Conservation (phyloP, 495 filamentous ascomycete genomes). For the Penicillium verhagenii region DNA sequence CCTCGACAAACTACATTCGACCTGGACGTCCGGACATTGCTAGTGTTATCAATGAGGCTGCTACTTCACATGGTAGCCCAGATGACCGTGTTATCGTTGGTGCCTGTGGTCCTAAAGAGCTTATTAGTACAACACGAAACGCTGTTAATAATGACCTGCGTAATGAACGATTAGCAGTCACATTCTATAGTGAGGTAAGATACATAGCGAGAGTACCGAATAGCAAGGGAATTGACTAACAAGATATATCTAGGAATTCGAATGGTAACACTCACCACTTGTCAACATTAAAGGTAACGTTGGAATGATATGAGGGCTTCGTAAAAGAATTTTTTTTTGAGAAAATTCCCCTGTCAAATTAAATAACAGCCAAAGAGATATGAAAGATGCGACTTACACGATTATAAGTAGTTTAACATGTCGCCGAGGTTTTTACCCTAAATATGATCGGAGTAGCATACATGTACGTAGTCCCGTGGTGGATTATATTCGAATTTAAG, state of each 20-base stretch:
- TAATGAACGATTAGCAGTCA: conserved; percentile 11
- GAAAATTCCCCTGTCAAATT: too few relatives aligned
- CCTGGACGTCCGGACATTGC: conserved; percentile 12
- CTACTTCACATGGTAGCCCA: neutral
- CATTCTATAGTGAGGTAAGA: conserved; percentile 18
- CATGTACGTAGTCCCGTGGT: too few relatives aligned
- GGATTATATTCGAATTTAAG: too few relatives aligned
- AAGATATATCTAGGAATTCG: neutral
- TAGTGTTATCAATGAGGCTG: neutral
- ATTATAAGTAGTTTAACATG: too few relatives aligned
- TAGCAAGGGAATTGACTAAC: neutral
- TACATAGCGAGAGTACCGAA: neutral
- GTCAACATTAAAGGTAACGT: conserved; percentile 4
- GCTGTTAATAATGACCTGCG: neutral
- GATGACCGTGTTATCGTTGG: conserved; percentile 12
- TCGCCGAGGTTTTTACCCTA: too few relatives aligned
- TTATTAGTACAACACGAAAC: conserved; percentile 5
- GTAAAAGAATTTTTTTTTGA: too few relatives aligned
- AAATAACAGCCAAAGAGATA: too few relatives aligned
- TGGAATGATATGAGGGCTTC: too few relatives aligned
- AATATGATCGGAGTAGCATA: too few relatives aligned
- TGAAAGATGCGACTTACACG: too few relatives aligned
- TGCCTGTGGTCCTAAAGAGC: conserved; percentile 17
- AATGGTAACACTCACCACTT: neutral
- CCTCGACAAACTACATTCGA: neutral